A percentile compares a stretch with the other conserved stretches of the same genome.
Conservation (phyloP, 2,329 filamentous ascomycete genomes). For the Pleomassaria siparia region DNA sequence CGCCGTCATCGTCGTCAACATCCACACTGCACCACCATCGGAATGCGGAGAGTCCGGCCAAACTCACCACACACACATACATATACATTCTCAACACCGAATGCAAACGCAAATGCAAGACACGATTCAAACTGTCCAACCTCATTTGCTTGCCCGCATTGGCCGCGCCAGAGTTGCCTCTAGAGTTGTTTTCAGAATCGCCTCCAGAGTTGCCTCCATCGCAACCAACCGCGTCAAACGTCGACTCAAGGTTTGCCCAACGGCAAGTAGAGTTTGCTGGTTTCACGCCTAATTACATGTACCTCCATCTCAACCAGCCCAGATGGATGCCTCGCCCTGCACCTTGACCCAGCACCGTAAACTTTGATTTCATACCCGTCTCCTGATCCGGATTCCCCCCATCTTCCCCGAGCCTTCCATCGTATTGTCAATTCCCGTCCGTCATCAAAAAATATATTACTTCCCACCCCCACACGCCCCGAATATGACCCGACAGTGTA, state of each 20-base stretch:
- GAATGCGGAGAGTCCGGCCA: not conserved
- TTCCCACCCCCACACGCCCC: constrained; percentile 10
- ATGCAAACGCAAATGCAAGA: not conserved
- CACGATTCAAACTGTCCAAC: no score
- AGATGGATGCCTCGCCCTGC: not conserved
- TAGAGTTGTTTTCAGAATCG: no score
- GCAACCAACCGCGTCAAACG: not conserved
- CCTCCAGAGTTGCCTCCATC: constrained; percentile 1
- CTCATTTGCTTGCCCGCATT: not conserved
- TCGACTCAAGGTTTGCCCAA: not conserved
- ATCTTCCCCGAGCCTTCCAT: constrained; percentile 38
- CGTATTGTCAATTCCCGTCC: constrained; percentile 21
- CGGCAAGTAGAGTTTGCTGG: not conserved
- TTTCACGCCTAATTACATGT: not conserved
- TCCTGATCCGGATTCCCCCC: constrained; percentile 5
- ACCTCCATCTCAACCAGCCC: not conserved
- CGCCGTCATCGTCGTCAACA: not conserved
- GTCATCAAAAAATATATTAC: constrained; percentile 36
- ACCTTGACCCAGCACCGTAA: not conserved
- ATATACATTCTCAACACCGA: not conserved
- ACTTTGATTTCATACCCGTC: not conserved
- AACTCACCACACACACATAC: not conserved
- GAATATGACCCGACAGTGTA: constrained; percentile 1
- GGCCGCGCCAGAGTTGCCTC: constrained; percentile 1
- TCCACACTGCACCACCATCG: not conserved